Percentiles rank a stretch among this genome's conserved stretches.
phyloP scores from a whole-genome alignment of 176 grass and related monocot genomes.

The Metroxylon sagu region DNA sequence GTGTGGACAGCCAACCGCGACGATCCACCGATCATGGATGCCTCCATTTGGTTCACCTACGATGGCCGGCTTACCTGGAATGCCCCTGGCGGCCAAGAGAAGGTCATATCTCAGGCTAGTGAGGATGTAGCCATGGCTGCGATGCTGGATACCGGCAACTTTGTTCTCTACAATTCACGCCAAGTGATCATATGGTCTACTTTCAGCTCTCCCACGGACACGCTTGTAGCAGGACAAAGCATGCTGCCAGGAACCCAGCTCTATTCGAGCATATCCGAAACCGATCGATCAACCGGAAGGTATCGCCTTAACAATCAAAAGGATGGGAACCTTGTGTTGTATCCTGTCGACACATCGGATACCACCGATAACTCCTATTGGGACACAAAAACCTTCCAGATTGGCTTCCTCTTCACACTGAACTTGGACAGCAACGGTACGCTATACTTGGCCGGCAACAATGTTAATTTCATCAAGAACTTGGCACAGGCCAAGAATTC shows the following conservation, averaged over 20 bases:
- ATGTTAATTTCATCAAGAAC: too few relatives aligned
- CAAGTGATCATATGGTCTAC: conserved; percentile 23
- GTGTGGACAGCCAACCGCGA: conserved; percentile 37
- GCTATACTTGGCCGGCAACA: too few relatives aligned
- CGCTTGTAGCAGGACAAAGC: conserved; percentile 36
- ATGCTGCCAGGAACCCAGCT: conserved; percentile 9
- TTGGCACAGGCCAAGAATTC: too few relatives aligned
- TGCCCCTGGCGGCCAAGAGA: conserved; percentile 20
- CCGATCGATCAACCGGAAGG: conserved; percentile 19
- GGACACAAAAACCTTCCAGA: conserved; percentile 26
- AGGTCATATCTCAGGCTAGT: conserved; percentile 12
- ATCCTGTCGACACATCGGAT: conserved; percentile 18
- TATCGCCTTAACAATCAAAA: conserved; percentile 17
- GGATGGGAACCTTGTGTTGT: conserved; percentile 31
- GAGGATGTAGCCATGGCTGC: conserved; percentile 13
- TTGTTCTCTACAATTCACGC: conserved; percentile 18
- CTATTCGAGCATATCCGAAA: conserved; percentile 25
- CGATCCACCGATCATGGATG: conserved; percentile 18
- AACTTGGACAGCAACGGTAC: too few relatives aligned
- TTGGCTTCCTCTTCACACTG: conserved; percentile 26
- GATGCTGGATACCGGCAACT: conserved; percentile 29
- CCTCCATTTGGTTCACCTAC: conserved; percentile 18
- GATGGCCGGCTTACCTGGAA: conserved; percentile 33
- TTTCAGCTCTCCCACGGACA: conserved; percentile 30
- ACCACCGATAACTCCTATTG: conserved; percentile 15